phyloP scores from a whole-genome alignment of 2,329 filamentous ascomycete species.

The Cercospora janseana region DNA sequence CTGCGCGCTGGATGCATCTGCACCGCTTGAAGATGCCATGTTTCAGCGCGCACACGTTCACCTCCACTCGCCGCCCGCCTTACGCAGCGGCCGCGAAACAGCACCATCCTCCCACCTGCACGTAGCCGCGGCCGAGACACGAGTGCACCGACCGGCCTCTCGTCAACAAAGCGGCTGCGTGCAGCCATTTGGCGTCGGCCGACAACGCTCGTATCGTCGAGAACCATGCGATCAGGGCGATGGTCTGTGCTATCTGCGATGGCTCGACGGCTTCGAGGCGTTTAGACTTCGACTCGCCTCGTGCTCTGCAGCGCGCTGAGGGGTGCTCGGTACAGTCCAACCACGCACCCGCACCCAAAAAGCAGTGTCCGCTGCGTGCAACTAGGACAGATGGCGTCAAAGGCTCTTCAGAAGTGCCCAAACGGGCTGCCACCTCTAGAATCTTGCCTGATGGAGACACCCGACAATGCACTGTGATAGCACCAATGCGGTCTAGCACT shows the following conservation, averaged over 20 bases:
- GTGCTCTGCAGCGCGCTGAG: slow-evolving; percentile 4
- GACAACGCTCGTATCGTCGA: background rate
- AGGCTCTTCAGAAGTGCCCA: background rate
- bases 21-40: background rate
- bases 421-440: background rate
- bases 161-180: background rate
- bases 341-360: slow-evolving; percentile 1
- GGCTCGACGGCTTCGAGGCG: background rate
- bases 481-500: slow-evolving; percentile 3
- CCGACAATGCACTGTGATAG: slow-evolving; percentile 12
- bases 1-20: background rate
- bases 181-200: background rate
- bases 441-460: slow-evolving; percentile 4
- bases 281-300: slow-evolving; percentile 10
- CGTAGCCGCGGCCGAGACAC: background rate
- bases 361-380: background rate
- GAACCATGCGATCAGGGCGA: background rate
- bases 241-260: background rate
- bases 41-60: background rate
- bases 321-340: slow-evolving; percentile 1
- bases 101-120: background rate
- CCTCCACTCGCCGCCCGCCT: background rate
- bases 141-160: background rate
- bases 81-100: background rate
- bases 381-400: slow-evolving; percentile 3